These are phyloP conservation scores for Apocynum venetum DNA, from an alignment of 257 asterid genomes.

Conservation along the genomic window DNA sequence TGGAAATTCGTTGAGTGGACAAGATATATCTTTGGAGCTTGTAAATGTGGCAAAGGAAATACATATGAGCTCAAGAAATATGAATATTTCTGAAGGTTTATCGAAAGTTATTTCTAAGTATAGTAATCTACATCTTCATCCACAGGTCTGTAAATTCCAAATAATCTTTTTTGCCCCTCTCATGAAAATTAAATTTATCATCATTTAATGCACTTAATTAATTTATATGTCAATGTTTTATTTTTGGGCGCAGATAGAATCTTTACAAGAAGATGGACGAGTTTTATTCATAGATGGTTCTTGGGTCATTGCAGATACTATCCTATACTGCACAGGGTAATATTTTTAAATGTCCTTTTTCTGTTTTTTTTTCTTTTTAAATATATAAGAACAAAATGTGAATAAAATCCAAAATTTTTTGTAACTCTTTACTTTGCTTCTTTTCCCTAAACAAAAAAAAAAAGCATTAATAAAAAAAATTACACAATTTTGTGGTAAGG, in stretches of 20 bases:
- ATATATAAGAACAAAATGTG: no score
- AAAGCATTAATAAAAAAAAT: no score
- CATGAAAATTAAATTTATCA: no score
- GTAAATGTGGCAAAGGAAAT: constrained; percentile 70
- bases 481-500: no score
- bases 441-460: no score
- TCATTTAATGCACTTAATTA: background rate
- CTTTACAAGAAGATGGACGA: constrained; percentile 65
- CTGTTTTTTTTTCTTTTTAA: no score
- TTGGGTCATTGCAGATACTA: constrained; percentile 56
- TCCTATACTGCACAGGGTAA: constrained; percentile 86
- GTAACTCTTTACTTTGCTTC: no score
- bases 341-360: no score
- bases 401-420: no score
- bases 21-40: constrained; percentile 81
- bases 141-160: constrained; percentile 42
- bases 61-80: constrained; percentile 56
- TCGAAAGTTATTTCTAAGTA: constrained; percentile 63
- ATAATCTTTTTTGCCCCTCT: background rate
- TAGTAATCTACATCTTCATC: constrained; percentile 49
- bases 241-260: constrained; percentile 53
- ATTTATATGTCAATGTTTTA: background rate
- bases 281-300: constrained; percentile 65
- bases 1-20: constrained; percentile 83
- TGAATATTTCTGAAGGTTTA: constrained; percentile 53